Base-by-base conservation (phyloP, 1,284 basidiomycete species). In the Ganoderma sinense region DNA sequence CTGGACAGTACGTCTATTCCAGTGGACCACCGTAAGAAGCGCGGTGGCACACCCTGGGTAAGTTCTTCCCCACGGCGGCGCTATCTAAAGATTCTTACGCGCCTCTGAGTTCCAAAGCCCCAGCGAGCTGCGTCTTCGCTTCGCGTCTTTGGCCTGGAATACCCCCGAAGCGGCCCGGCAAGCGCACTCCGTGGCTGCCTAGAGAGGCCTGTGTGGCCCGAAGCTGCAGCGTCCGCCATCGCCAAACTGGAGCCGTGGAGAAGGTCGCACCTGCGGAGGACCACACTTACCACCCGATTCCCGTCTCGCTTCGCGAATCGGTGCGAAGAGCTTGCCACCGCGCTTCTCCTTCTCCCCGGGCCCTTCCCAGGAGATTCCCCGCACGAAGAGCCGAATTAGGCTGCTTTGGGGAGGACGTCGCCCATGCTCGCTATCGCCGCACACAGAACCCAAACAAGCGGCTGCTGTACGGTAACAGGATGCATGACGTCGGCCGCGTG, bases 281-380 rank as follows among this genome's bases (percentile, higher is more conserved):
- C 48, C 48, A 51, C 48, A 13, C 48, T 26, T 4, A 14, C 48
- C 48, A 53, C 48, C 48, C 48, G 48, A 26, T 26, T 53, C 23
- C 48, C 48, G 48, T 53, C 48, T 23, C 26, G 23, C 48, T 53
- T 53, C 48, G 48, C 48, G 48, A 53, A 53, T 53, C 48, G 48
- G 48, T 13, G 48, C 48, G 13, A 53, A 53, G 48, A 53, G 23
- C 11, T 53, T 23, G 48, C 48, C 48, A 53, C 48, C 13, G 48
- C 23, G 23, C 48, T 53, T 53, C 48, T 53, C 23, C 23, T 53
- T 53, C 48, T 53, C 48, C 48, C 48, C 48, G 48, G 48, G 23
- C 23, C 11, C 48, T 53, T 53, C 48, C 14, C n/a, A 4, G 48
- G 48, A 6, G 1, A 13, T 26, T 53, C 48, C 48, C 48, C 48